A percentile compares a stretch with the other conserved stretches of the same genome.
Conservation (phyloP, 208 protist genomes). For the Trypanosoma vivax region DNA sequence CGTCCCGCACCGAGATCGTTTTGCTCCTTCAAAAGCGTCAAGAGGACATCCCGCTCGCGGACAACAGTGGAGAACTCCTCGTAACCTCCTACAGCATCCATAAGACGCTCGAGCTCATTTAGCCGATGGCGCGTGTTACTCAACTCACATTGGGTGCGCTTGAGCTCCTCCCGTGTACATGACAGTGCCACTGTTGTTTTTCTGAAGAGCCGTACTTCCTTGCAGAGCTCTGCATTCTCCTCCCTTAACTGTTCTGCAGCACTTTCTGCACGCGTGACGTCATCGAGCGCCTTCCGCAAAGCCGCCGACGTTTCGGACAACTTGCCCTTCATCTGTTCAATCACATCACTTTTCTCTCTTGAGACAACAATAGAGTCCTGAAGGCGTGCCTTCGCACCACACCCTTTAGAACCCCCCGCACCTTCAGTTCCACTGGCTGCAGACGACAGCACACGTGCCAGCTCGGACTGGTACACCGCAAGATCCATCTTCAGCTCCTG, state of each 20-base stretch:
- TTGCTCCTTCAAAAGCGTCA: conserved; percentile 42
- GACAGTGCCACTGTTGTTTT: conserved; percentile 12
- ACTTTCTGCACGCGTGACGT: conserved; percentile 12
- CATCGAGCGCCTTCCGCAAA: conserved; percentile 2
- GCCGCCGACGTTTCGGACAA: conserved; percentile 7
- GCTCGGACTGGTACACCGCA: conserved; percentile 27
- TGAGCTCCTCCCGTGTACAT: conserved; percentile 31
- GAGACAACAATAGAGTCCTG: background rate
- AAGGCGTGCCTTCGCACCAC: background rate
- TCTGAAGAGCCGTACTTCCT: conserved; percentile 8
- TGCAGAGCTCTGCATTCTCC: conserved; percentile 12
- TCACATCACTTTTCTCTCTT: conserved; percentile 10
- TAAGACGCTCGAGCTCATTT: conserved; percentile 25
- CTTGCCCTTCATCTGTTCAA: conserved; percentile 8
- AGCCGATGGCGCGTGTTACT: conserved; percentile 23
- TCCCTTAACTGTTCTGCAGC: conserved; percentile 7
- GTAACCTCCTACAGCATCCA: conserved; percentile 15
- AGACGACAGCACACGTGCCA: conserved; percentile 23
- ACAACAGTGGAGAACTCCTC: conserved; percentile 27
- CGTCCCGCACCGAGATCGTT: conserved; percentile 26
- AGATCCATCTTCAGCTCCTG: conserved; percentile 36
- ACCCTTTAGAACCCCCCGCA: background rate
- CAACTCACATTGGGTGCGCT: conserved; percentile 22
- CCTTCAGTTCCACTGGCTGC: background rate
- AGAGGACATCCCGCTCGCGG: conserved; percentile 45